These are phyloP conservation scores for Scleroderma citrinum DNA, from an alignment of 768 basidiomycete species.

Conservation along the genomic window DNA sequence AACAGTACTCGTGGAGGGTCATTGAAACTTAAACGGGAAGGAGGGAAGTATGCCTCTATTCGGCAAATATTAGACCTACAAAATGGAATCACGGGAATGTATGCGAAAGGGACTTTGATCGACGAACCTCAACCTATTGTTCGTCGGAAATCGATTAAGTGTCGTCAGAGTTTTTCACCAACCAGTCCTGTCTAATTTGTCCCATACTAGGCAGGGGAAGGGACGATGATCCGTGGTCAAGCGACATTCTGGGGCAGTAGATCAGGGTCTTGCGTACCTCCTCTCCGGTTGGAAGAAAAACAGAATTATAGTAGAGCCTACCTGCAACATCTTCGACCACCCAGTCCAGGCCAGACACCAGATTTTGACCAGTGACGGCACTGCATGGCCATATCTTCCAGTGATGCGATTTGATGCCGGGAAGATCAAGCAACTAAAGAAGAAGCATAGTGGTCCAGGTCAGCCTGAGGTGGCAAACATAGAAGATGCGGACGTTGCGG, in stretches of 20 bases:
- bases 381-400: conserved; percentile 92
- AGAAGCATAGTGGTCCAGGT: conserved; percentile 6
- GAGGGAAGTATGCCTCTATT: background rate
- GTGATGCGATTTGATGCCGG: conserved; percentile 76
- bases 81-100: background rate
- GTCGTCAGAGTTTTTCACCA: background rate
- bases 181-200: too few species aligned
- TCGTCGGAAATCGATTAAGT: background rate
- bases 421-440: conserved; percentile 70
- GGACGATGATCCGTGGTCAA: background rate
- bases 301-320: conserved; percentile 77
- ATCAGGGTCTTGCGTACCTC: conserved; percentile 1
- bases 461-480: background rate
- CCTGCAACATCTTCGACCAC: conserved; percentile 83
- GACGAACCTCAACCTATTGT: conserved; percentile 2
- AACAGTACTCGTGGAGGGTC: background rate
- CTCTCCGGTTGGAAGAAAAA: conserved; percentile 10
- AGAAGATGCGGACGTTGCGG: conserved; percentile 53
- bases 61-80: background rate
- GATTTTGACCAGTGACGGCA: conserved; percentile 82
- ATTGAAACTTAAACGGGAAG: background rate
- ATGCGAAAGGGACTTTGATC: background rate
- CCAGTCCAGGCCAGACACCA: conserved; percentile 87
- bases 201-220: too few species aligned
- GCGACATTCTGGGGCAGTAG: background rate